Evolutionary conservation across 2,329 filamentous ascomycete species (phyloP), one percentile per base, ranked within the genome.

Genomic region (Exophiala alcalophila): DNA sequence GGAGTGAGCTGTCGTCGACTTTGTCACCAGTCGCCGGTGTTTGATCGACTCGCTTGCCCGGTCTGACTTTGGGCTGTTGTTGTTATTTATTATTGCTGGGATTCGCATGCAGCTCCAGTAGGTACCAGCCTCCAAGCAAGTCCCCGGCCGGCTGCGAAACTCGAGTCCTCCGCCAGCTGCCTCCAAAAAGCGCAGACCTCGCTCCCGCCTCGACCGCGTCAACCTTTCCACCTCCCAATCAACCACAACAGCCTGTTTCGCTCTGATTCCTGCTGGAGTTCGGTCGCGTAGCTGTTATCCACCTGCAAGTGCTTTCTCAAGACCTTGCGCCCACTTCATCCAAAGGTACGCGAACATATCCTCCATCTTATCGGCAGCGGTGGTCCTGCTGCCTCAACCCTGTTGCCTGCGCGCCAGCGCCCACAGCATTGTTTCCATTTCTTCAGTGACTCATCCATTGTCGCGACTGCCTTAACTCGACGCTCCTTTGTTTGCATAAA

Each of bases 311-410:
- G 32, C 18, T 14, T 33, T 52, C 43, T 51, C 20, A 39, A 33
- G 21, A 29, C 9, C 20, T 32, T 28, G 43, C 40, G 38, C 53
- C 49, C 24, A n/a, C 23, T 40, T 14, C 16, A 36, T 47, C 29
- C 14, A 41, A 39, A 54, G 52, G 52, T 56, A 56, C 26, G 54
- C 50, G 27, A 24, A 44, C 31, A 47, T 40, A 36, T 38, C 29
- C 27, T 18, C 40, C 21, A 19, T 29, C 43, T 45, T 44, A 52
- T 50, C 47, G 29, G 23, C 24, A 18, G 29, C 35, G 23, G 20
- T 35, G 19, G 29, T 24, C 18, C 26, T 20, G 31, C 35, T 5
- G 20, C 37, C 30, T 35, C 31, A 29, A 39, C 27, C 39, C 41
- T 25, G 47, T 16, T 56, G 53, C 50, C 51, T 54, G 32, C 40